Evolutionary conservation across 176 grass and related monocot genomes (phyloP), one percentile per base, ranked within the genome.

Genomic region (Melocanna baccifera): DNA sequence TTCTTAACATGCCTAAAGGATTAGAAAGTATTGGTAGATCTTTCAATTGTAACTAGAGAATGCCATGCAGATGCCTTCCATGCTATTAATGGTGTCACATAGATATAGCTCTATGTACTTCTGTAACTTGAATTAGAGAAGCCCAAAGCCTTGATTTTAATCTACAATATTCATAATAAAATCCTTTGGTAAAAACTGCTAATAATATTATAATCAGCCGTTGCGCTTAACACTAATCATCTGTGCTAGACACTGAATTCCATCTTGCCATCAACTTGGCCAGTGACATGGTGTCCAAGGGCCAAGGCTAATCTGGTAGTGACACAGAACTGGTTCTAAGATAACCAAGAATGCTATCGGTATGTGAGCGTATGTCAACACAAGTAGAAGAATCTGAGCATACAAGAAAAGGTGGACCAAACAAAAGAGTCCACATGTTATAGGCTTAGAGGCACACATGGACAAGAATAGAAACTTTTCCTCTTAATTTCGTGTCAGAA

Each of bases 181-280:
- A 25, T 74, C 7, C 7, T 36, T 74, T 37, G 51, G 36, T 42
- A 72, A 47, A 26, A 23, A 61, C 16, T 56, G 34, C 1, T 63
- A 71, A 11, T 50, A 25, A 73, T 73, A 36, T 25, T 55, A 71
- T 45, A 62, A 46, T 83, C 40, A 62, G 2, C 69, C 48, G 8
- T 20, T 65, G 16, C 37, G 13, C 16, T 73, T 73, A 51, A 76
- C 7, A 45, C 1, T 25, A 47, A 30, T n/a, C 52, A 62, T 18
- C 3, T 78, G 50, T 20, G 10, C 43, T 61, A 58, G 55, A 25
- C 46, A 88, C 57, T 20, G 4, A 45, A 68, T 80, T 67, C 50
- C 76, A 88, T 53, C 36, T 73, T 26, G 2, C 55, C 53, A 84
- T 79, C 58, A 73, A 71, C 52, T 62, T 71, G 52, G 20, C 20